These are phyloP conservation scores for Vinca minor DNA, from an alignment of 257 asterid species.

Conservation along the genomic window DNA sequence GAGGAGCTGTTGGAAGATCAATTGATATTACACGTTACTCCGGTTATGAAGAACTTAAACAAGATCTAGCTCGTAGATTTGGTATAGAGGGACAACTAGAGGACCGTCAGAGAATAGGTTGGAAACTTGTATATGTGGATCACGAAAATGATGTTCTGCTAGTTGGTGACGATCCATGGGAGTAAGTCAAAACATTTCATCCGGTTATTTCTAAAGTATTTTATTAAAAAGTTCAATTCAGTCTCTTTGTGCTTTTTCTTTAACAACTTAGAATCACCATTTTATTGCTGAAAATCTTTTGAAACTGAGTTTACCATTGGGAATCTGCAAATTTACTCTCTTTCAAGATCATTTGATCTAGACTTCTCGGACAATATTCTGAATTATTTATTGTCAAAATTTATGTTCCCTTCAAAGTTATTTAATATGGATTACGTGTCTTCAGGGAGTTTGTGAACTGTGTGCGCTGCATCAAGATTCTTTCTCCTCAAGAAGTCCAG, in stretches of 20 bases:
- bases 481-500: constrained; percentile 94
- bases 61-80: constrained; percentile 88
- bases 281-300: no score
- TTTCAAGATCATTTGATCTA: neutral
- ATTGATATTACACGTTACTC: constrained; percentile 74
- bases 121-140: constrained; percentile 91
- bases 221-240: neutral
- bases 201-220: neutral
- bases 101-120: constrained; percentile 76
- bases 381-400: neutral
- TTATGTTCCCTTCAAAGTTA: neutral
- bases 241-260: neutral
- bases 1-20: constrained; percentile 96
- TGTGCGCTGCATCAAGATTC: constrained; percentile 81
- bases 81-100: constrained; percentile 89
- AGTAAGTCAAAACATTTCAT: constrained; percentile 29
- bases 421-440: neutral
- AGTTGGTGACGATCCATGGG: constrained; percentile 87
- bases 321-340: neutral
- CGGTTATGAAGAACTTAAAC: constrained; percentile 85
- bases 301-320: no score
- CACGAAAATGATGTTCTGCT: constrained; percentile 75
- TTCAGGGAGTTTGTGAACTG: constrained; percentile 87
- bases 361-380: neutral
- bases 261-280: neutral